phyloP scores from a whole-genome alignment of 2,329 filamentous ascomycete species.

The Biscogniauxia marginata region DNA sequence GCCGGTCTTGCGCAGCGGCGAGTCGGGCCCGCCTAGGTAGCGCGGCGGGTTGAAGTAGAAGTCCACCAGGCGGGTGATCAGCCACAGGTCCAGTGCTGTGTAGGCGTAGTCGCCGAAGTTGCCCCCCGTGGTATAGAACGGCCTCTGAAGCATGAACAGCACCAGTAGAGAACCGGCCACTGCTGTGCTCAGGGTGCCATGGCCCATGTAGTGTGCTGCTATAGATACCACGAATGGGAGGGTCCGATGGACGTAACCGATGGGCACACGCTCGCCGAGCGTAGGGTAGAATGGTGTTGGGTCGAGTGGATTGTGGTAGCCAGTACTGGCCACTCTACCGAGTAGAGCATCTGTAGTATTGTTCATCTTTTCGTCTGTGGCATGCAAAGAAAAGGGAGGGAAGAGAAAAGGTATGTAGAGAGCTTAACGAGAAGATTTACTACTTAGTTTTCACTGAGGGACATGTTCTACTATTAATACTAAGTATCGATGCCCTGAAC shows the following conservation, averaged over 20 bases:
- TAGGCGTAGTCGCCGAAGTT: conserved; percentile 9
- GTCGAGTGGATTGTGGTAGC: neutral
- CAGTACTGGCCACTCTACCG: neutral
- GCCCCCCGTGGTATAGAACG: conserved; percentile 10
- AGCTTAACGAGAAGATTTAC: too few relatives aligned
- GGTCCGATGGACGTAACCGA: neutral
- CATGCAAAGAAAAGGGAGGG: neutral
- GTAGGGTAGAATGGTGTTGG: neutral
- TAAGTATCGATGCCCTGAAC: too few relatives aligned
- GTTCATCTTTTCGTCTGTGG: neutral
- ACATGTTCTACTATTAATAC: too few relatives aligned
- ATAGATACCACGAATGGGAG: neutral
- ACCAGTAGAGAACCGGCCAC: neutral
- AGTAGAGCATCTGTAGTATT: neutral
- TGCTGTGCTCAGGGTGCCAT: neutral
- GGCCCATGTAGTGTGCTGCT: neutral
- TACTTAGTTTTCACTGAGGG: too few relatives aligned
- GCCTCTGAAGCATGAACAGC: conserved; percentile 1
- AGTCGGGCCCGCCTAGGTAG: conserved; percentile 5
- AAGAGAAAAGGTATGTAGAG: neutral
- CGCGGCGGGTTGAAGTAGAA: conserved; percentile 4
- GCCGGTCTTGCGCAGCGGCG: neutral
- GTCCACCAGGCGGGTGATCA: conserved; percentile 4
- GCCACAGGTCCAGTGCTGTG: neutral
- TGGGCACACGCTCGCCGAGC: neutral